phyloP scores from a whole-genome alignment of 2,329 filamentous ascomycete genomes.

The Trichoderma endophyticum region DNA sequence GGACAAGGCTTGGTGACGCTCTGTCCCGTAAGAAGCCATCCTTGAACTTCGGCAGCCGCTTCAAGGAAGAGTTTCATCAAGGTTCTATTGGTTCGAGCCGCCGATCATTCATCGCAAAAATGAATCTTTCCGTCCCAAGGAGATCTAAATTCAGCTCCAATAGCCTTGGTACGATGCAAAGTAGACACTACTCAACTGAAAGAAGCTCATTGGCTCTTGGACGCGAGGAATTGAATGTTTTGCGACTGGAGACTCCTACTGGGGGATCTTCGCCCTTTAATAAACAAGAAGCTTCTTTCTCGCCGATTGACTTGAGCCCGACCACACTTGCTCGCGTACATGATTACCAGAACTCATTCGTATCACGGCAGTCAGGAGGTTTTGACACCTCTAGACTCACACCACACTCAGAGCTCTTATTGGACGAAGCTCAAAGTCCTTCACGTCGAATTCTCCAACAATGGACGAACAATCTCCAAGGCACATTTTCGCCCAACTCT shows the following conservation, averaged over 20 bases:
- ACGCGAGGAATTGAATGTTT: neutral
- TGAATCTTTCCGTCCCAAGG: conserved; percentile 36
- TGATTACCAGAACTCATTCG: neutral
- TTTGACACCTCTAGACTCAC: neutral
- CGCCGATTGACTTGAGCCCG: neutral
- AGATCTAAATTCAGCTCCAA: conserved; percentile 26
- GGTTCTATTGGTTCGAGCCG: neutral
- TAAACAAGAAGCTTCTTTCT: neutral
- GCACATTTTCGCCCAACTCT: neutral
- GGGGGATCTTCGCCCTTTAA: neutral
- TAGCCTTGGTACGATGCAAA: neutral
- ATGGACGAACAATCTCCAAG: conserved; percentile 2
- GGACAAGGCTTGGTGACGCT: conserved; percentile 40
- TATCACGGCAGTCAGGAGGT: neutral
- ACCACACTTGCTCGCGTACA: neutral
- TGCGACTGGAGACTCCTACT: neutral
- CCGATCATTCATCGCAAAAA: conserved; percentile 35
- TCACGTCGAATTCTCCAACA: conserved; percentile 1
- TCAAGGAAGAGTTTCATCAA: conserved; percentile 38
- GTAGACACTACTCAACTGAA: neutral
- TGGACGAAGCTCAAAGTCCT: neutral
- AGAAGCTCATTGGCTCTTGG: neutral
- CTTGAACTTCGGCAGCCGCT: conserved; percentile 36
- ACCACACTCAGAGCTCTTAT: conserved; percentile 6
- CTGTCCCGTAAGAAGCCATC: conserved; percentile 30